Evolutionary conservation across 164 flowering plant species (phyloP), one percentile per base, ranked within the genome.

Genomic region (Dillenia turbinata): DNA sequence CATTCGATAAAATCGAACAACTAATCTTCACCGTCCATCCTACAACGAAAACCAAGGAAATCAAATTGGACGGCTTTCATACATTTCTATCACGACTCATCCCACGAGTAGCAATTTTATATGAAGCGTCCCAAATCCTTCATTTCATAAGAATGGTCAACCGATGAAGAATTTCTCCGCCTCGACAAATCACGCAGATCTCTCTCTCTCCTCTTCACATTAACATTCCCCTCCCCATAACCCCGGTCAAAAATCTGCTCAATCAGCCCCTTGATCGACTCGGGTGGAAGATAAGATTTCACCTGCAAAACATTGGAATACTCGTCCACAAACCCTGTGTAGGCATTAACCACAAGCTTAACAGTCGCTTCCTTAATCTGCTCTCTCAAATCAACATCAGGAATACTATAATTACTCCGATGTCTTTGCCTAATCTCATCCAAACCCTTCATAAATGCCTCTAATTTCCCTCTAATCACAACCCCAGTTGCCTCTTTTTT

Each of bases 311-410:
- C 17, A 9, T 49, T 45, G 2, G 79, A 66, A 57, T 72, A 52
- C 5, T 61, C 15, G 8, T 64, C 54, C 66, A 72, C 26, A 64
- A 83, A 87, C 64, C 77, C 78, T 2, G 67, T 64, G 54, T 85
- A 88, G 14, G 69, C 72, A 3, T 87, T 75, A 47, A 82, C 74
- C 24, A 88, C 71, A 17, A 82, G 56, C 61, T 79, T 79, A 46
- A 77, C 48, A 0, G 84, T 76, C 0, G 89, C 79, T 50, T 73
- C 81, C 58, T 62, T 78, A 0, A 88, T 75, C 59, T 88, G 94
- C 54, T 75, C 81, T 61, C 85, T 77, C 67, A 85, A 73, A 65
- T 78, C 86, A 0, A 48, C 68, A 49, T 88, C 94, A 4, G 79
- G 78, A 40, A 88, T 81, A 7, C 9, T 63, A 58, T 85, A 88